These are phyloP conservation scores for Articulospora tetracladia DNA, from an alignment of 495 filamentous ascomycete species.

Conservation along the genomic window DNA sequence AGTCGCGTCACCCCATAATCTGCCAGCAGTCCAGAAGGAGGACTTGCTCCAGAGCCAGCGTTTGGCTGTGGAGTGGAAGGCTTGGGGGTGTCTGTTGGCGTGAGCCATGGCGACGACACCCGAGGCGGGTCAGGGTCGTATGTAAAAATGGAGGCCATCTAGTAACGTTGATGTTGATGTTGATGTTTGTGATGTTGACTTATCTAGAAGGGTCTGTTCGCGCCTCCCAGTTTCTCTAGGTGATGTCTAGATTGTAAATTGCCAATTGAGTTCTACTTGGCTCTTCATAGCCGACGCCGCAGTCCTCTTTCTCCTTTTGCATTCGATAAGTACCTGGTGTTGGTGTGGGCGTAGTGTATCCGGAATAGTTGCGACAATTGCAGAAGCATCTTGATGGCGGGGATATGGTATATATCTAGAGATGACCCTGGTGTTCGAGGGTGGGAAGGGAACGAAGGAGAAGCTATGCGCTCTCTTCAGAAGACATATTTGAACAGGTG, in stretches of 20 bases:
- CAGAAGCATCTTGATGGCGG: slow-evolving; percentile 55
- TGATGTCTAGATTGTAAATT: not conserved
- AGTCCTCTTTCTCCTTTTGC: slow-evolving; percentile 15
- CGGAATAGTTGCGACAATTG: slow-evolving; percentile 50
- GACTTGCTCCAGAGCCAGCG: slow-evolving; percentile 21
- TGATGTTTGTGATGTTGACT: too few species aligned
- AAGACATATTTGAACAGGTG: not conserved
- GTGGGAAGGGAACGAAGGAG: not conserved
- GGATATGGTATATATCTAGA: too few species aligned
- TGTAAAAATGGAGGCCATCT: slow-evolving; percentile 94
- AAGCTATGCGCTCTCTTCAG: not conserved
- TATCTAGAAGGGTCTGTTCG: too few species aligned
- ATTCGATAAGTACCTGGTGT: slow-evolving; percentile 39
- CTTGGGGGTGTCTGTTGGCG: slow-evolving; percentile 23
- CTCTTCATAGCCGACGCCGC: slow-evolving; percentile 14
- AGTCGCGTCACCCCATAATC: slow-evolving; percentile 73
- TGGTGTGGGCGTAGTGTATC: slow-evolving; percentile 44
- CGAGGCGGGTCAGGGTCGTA: slow-evolving; percentile 84
- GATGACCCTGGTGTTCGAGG: too few species aligned
- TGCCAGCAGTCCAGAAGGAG: slow-evolving; percentile 50
- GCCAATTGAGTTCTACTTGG: not conserved
- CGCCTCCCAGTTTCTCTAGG: not conserved
- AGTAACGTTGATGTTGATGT: not conserved
- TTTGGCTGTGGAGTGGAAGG: slow-evolving; percentile 21
- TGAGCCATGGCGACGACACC: slow-evolving; percentile 86